Evolutionary conservation across 495 filamentous ascomycete species (phyloP), one percentile per base, ranked within the genome.

Genomic region (Neurospora cerealis): DNA sequence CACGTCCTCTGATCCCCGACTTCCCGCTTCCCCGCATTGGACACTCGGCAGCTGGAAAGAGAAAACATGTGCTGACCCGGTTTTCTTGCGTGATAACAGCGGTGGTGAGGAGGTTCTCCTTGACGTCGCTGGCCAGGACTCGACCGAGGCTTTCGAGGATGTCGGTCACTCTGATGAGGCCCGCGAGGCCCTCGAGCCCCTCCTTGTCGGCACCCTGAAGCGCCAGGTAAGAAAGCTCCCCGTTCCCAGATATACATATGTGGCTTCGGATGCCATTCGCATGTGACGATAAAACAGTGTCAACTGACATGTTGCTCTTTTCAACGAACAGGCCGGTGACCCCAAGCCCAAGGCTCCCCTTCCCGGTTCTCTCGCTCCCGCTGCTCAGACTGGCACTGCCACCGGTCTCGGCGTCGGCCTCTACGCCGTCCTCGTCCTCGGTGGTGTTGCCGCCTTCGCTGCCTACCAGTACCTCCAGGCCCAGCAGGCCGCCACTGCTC

Each of bases 81-180:
- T 15, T 54, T 54, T 54, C 5, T 54, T 37, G 48, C 5, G 39
- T 44, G 24, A 42, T 37, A 9, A 73, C 80, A 99, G 96, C 71
- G 96, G 96, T 86, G 96, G 96, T 84, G 96, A 98, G 85, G 96
- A 99, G 87, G 96, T 98, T 77, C 86, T 99, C 39, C 89, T 98
- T 77, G 96, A 99, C 80, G 95, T 98, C 76, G 96, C 87, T 79
- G 96, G 96, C 80, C 94, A 97, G 85, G 96, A 99, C 85, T 92
- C 94, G 78, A 97, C 96, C 78, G 96, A 98, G 84, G 94, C 96
- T 73, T 99, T 99, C 82, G 96, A 99, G 87, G 96, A 99, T 84
- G 96, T 99, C 81, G 96, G 96, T 75, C 96, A 99, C 91, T 96
- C 92, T 82, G 96, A 99, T 83, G 96, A 99, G 87, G 96, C 96